Percentiles rank a stretch among this genome's conserved stretches.
phyloP scores from a whole-genome alignment of 2,329 filamentous ascomycete genomes.

The Claviceps pusilla region DNA sequence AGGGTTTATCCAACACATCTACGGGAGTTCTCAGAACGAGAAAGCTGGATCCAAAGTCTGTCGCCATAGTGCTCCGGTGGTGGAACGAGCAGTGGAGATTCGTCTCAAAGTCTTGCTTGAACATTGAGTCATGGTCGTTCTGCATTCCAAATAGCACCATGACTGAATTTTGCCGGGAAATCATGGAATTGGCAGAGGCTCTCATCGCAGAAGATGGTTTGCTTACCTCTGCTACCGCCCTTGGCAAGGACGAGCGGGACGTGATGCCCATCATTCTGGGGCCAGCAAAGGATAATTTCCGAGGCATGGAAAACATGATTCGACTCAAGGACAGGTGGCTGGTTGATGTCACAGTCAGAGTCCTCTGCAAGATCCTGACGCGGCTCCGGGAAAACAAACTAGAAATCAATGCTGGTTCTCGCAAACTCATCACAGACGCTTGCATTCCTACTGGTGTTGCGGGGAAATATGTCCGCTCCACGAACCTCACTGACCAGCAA shows the following conservation, averaged over 20 bases:
- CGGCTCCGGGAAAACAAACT: conserved; percentile 67
- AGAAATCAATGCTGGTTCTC: conserved; percentile 46
- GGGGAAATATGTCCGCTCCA: conserved; percentile 47
- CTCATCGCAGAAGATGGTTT: conserved; percentile 76
- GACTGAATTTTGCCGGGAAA: conserved; percentile 86
- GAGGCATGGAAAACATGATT: conserved; percentile 74
- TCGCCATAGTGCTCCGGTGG: conserved; percentile 54
- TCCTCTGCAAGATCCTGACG: conserved; percentile 71
- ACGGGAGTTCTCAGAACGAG: conserved; percentile 40
- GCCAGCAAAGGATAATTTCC: conserved; percentile 31
- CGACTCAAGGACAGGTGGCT: conserved; percentile 79
- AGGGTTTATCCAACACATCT: conserved; percentile 39
- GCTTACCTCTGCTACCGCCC: conserved; percentile 49
- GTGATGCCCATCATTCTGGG: conserved; percentile 25
- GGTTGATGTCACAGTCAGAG: conserved; percentile 62
- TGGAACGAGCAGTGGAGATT: conserved; percentile 78
- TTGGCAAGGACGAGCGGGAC: conserved; percentile 21
- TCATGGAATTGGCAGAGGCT: conserved; percentile 82
- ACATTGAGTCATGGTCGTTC: conserved; percentile 72
- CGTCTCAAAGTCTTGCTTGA: conserved; percentile 64
- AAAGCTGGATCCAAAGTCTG: conserved; percentile 44
- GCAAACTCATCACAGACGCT: conserved; percentile 49
- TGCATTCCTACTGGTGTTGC: conserved; percentile 41
- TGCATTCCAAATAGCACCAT: conserved; percentile 61
- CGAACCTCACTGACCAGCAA: conserved; percentile 68